Evolutionary conservation across 495 filamentous ascomycete species (phyloP), one percentile per base, ranked within the genome.

Genomic region (Choiromyces venosus): DNA sequence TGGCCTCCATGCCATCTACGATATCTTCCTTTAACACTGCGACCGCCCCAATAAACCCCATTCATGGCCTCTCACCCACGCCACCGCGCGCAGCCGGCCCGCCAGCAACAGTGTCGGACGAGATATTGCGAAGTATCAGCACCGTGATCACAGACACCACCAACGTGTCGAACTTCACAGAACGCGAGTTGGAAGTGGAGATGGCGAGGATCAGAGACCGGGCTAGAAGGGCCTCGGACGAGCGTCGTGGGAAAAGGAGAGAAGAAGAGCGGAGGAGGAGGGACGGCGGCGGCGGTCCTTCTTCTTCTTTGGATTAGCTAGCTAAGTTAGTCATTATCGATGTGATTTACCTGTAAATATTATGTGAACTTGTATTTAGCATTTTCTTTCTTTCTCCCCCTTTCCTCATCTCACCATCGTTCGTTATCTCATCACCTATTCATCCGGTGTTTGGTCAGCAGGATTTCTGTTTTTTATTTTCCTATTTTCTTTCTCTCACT

Each of bases 1-100:
- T 79, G 12, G 29, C 75, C 36, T 80, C 78, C 39, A 68, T 79
- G 18, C 73, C 77, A 8, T 79, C 77, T 19, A 76, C 78, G 5
- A 44, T 79, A 14, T 80, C 78, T 39, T 79, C 77, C 19, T 73
- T 80, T 12, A 76, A 73, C 36, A 79, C 78, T 8, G 38, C 69
- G 8, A 37, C 69, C 12, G 65, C 37, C 1, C 66, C 76, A 12
- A n/a, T 52, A 19, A 71, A 64, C 35, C 66, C 66, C 33, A 71
- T 76, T 18, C 69, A 70, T 19, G 78, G 78, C 1, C 71, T 80
- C 25, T 80, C 78, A 4, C 78, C 78, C 1, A 79, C 78, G 1
- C 78, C 78, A 4, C 77, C 78, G 9, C 70, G 71, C 14, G 72
- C 73, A 33, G 33, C 36, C 5, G 8, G 33, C 16, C 39, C 66